Conservation (phyloP, 106 monocot species). For the Iris macrosiphon region DNA sequence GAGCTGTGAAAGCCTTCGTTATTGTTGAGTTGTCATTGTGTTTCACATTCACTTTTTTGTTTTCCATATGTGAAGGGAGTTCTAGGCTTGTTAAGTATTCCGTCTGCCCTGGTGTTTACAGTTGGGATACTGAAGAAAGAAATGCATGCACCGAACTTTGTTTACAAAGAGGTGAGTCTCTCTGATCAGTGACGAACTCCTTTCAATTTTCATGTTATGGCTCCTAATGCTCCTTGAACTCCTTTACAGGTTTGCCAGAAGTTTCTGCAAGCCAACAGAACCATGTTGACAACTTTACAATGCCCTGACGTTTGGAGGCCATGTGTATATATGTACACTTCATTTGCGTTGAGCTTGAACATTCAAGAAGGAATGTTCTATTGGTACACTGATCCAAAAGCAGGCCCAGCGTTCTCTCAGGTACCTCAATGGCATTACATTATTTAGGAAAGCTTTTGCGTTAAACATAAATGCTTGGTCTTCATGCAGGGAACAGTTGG, state of each 20-base stretch:
- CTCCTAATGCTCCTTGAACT: neutral
- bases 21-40: too few relatives aligned
- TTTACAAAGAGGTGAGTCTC: constrained; percentile 40
- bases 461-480: constrained; percentile 1
- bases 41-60: neutral
- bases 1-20: too few relatives aligned
- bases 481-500: constrained; percentile 41
- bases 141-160: constrained; percentile 26
- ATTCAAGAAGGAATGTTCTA: constrained; percentile 91
- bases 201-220: neutral
- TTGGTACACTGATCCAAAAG: constrained; percentile 77
- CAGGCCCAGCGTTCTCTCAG: constrained; percentile 77
- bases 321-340: constrained; percentile 67
- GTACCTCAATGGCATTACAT: constrained; percentile 14
- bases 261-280: constrained; percentile 43
- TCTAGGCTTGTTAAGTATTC: constrained; percentile 66
- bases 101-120: constrained; percentile 40
- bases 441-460: neutral
- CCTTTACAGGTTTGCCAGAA: constrained; percentile 46
- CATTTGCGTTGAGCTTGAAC: constrained; percentile 57
- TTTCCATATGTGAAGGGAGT: constrained; percentile 37
- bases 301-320: constrained; percentile 67
- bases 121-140: constrained; percentile 62
- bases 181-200: neutral
- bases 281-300: constrained; percentile 59